These are phyloP conservation scores for Moricandia moricandioides DNA, from an alignment of 345 rosid species.

Conservation along the genomic window DNA sequence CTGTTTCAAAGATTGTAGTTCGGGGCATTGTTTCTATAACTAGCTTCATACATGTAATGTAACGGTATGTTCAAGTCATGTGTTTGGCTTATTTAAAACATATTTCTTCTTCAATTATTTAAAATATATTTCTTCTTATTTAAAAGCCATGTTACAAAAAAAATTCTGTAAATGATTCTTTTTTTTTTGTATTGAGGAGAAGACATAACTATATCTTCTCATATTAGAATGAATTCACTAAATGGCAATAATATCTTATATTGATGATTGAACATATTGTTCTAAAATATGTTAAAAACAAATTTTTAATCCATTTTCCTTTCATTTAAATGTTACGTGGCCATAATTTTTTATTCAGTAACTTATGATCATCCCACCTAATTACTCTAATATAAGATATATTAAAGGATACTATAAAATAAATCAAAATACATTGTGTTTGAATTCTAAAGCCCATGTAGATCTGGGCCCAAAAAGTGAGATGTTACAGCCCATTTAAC, in stretches of 20 bases:
- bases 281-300: not conserved
- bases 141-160: too few species aligned
- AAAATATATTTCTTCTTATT: too few species aligned
- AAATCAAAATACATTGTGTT: not conserved
- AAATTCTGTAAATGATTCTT: not conserved
- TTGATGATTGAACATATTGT: not conserved
- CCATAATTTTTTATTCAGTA: not conserved
- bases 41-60: not conserved
- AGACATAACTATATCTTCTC: not conserved
- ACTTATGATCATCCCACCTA: not conserved
- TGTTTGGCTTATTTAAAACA: not conserved
- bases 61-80: not conserved
- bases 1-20: not conserved
- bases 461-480: not conserved
- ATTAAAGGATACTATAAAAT: too few species aligned
- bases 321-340: not conserved
- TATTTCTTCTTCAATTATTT: not conserved
- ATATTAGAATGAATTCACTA: not conserved
- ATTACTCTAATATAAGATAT: not conserved
- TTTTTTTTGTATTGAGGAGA: not conserved
- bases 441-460: not conserved
- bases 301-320: not conserved
- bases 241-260: not conserved
- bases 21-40: not conserved
- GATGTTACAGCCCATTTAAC: conserved; percentile 12